Percentiles rank a stretch among this genome's conserved stretches.
Evolutionary conservation across 176 grass and related monocot species (phyloP).

Genomic region (Ensete ventricosum): DNA sequence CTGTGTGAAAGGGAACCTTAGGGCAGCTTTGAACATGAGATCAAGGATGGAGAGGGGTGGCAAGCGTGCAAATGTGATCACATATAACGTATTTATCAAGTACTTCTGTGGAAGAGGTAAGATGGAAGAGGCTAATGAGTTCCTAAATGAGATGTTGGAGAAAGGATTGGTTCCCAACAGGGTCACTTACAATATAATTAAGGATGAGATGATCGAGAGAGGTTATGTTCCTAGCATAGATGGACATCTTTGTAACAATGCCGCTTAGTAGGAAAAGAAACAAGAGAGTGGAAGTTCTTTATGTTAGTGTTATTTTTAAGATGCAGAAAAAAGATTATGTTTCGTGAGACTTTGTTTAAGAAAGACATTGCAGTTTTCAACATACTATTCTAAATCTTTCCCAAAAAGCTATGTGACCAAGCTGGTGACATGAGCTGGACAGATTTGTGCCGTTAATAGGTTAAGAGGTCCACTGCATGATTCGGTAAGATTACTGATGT

Average conservation of each 20-base stretch:
- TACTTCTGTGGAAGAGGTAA: constrained; percentile 57
- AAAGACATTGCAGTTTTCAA: no score
- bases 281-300: no score
- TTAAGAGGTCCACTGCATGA: no score
- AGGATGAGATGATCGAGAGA: constrained; percentile 73
- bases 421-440: no score
- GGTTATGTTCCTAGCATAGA: constrained; percentile 71
- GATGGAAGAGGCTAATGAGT: constrained; percentile 60
- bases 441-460: no score
- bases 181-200: constrained; percentile 70
- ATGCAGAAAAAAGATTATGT: no score
- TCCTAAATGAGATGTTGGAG: constrained; percentile 88
- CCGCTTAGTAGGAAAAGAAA: constrained; percentile 14
- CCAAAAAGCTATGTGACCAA: no score
- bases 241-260: constrained; percentile 32
- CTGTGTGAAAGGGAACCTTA: constrained; percentile 72
- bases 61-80: constrained; percentile 64
- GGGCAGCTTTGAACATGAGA: constrained; percentile 52
- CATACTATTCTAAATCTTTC: no score
- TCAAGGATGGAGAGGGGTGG: constrained; percentile 66
- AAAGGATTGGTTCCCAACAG: constrained; percentile 70
- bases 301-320: no score
- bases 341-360: no score
- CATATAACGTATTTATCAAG: constrained; percentile 76
- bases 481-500: no score